Evolutionary conservation across 306 rosid genomes (phyloP).

Genomic region (Pueraria montana): DNA sequence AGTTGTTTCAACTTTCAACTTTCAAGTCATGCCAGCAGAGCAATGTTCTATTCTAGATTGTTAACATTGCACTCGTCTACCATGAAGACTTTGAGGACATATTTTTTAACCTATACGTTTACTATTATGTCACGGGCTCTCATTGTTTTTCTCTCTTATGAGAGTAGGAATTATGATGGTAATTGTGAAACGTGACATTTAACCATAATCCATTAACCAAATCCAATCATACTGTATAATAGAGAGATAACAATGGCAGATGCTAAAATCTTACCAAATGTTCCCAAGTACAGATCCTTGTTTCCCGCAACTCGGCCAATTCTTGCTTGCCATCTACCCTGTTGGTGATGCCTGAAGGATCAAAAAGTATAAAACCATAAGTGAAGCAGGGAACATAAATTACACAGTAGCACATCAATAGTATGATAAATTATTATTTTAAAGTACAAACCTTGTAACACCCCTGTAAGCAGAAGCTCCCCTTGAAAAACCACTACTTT

Average conservation of each 20-base stretch:
- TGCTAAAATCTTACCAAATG: constrained; percentile 63
- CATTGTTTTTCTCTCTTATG: no score
- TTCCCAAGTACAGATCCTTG: constrained; percentile 90
- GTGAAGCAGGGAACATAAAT: not conserved
- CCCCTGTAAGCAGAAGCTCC: constrained; percentile 93
- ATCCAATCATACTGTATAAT: not conserved
- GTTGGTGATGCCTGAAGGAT: constrained; percentile 85
- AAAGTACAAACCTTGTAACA: constrained; percentile 75
- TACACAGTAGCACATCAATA: not conserved
- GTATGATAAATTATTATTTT: not conserved
- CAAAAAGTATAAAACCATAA: not conserved
- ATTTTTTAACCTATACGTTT: not conserved
- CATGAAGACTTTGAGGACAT: not conserved
- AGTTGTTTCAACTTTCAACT: constrained; percentile 5
- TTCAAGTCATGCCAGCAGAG: not conserved
- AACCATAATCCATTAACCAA: not conserved
- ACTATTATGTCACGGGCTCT: not conserved
- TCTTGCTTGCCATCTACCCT: constrained; percentile 96
- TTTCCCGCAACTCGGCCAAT: constrained; percentile 96
- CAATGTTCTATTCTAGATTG: not conserved
- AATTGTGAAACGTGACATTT: not conserved
- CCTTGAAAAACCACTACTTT: constrained; percentile 92
- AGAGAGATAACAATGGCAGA: not conserved
- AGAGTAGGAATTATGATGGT: not conserved
- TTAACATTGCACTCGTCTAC: not conserved